Evolutionary conservation across 306 rosid genomes (phyloP).

Genomic region (Coriaria nepalensis): DNA sequence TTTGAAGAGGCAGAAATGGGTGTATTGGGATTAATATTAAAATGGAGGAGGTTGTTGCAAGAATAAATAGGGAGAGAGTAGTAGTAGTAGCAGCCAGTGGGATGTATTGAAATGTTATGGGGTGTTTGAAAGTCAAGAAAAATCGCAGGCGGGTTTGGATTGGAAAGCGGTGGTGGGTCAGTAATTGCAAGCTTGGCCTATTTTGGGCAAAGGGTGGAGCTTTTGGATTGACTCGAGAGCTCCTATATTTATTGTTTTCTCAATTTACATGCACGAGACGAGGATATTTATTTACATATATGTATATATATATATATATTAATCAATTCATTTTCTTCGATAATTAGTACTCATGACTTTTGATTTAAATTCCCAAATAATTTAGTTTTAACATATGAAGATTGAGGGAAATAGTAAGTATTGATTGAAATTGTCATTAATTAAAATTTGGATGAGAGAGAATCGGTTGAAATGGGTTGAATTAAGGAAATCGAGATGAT

Average conservation of each 20-base stretch:
- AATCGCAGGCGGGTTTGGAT: constrained; percentile 27
- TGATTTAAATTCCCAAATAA: no score
- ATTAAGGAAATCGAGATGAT: constrained; percentile 3
- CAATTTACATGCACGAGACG: background rate
- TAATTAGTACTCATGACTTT: background rate
- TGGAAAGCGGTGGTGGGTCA: constrained; percentile 65
- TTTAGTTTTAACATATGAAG: no score
- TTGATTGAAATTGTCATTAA: no score
- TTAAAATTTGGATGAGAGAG: no score
- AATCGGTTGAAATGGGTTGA: no score
- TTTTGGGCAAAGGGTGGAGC: constrained; percentile 25
- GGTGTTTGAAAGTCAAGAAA: constrained; percentile 62
- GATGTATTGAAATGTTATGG: constrained; percentile 8
- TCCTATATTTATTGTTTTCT: constrained; percentile 36
- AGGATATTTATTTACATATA: no score
- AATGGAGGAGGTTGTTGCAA: constrained; percentile 77
- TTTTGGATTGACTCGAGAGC: constrained; percentile 97
- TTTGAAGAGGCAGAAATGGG: constrained; percentile 22
- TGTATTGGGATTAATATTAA: constrained; percentile 42
- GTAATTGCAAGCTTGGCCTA: constrained; percentile 57
- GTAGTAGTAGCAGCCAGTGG: no score
- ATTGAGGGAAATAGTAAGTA: no score
- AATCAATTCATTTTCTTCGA: constrained; percentile 12
- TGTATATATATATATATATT: no score
- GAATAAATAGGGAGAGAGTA: constrained; percentile 42